A percentile compares a stretch with the other conserved stretches of the same genome.
Conservation (phyloP, 2,329 filamentous ascomycete species). For the Ophiosphaerella narmari region DNA sequence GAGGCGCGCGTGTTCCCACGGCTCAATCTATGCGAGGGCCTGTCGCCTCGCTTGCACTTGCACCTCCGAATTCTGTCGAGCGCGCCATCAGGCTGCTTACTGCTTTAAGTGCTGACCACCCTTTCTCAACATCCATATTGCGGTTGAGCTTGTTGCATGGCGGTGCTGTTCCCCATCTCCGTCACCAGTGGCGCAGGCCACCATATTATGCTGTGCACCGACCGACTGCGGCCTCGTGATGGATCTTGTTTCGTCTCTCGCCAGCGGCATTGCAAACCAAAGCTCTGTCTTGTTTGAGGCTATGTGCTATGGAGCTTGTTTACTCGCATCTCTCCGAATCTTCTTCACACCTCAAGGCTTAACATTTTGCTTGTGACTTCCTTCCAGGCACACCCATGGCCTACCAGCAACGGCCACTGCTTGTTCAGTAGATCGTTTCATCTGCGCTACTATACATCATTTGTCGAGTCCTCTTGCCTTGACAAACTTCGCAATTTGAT, state of each 20-base stretch:
- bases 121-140: slow-evolving; percentile 26
- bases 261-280: neutral
- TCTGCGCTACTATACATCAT: slow-evolving; percentile 35
- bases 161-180: slow-evolving; percentile 4
- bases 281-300: neutral
- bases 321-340: too few relatives aligned
- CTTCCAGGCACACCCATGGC: too few relatives aligned
- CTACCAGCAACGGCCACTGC: neutral
- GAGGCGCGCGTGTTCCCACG: slow-evolving; percentile 10
- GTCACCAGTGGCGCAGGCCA: slow-evolving; percentile 11
- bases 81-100: slow-evolving; percentile 20
- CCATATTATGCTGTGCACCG: neutral
- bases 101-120: slow-evolving; percentile 30
- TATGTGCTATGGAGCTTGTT: too few relatives aligned
- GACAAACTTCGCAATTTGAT: slow-evolving; percentile 65
- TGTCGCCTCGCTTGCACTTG: slow-evolving; percentile 15
- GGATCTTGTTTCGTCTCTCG: neutral
- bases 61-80: slow-evolving; percentile 4
- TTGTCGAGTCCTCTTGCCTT: slow-evolving; percentile 64
- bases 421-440: slow-evolving; percentile 4
- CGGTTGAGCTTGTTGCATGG: slow-evolving; percentile 10
- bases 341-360: too few relatives aligned
- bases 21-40: slow-evolving; percentile 23
- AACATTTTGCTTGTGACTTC: too few relatives aligned
- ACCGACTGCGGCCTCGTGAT: neutral